Evolutionary conservation across 306 rosid species (phyloP), one percentile per base, ranked within the genome.

Genomic region (Cajanus cajan): DNA sequence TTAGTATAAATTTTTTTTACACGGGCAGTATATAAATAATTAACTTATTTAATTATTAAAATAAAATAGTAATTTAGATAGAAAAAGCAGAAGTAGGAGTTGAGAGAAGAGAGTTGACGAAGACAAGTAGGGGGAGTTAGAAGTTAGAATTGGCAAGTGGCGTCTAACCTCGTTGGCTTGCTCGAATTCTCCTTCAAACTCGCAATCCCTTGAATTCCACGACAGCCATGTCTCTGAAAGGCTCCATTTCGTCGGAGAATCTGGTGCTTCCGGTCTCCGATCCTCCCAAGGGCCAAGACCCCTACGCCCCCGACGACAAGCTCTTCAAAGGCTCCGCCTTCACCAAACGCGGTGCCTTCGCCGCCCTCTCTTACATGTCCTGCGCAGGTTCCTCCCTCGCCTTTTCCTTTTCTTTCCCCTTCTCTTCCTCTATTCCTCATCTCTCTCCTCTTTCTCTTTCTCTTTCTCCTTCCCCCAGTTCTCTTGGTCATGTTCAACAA

Each of bases 401-500:
- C 66, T 13, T 13, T 2, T 69, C 63, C 65, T 44, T 48, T 13
- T 8, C 24, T 28, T 28, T 28, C 31, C 2, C 31, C 31, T 28
- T 28, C 3, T 28, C 31, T 28, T 28, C 31, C 31, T 28, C 31
- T 28, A 28, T 28, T 28, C 3, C 3, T 3, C 31, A 28, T 28
- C 3, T 28, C 31, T 28, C 3, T 28, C 31, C 31, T 28, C 31
- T 28, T 28, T 69, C 64, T 66, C 45, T 48, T 14, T 8, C 24
- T 16, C 65, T 25, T 14, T 10, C 19, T 13, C 52, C 18, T 22
- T 66, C 74, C 11, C 82, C 82, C 86, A 94, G 98, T 92, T 86
- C 80, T 94, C 9, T 85, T 94, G 93, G 94, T 94, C 75, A 64
- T 94, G 89, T 90, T 94, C 88, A 94, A 94, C 82, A 94, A 94